phyloP scores from a whole-genome alignment of 805 yeast genomes.

The Debaryomyces tyrocola region DNA sequence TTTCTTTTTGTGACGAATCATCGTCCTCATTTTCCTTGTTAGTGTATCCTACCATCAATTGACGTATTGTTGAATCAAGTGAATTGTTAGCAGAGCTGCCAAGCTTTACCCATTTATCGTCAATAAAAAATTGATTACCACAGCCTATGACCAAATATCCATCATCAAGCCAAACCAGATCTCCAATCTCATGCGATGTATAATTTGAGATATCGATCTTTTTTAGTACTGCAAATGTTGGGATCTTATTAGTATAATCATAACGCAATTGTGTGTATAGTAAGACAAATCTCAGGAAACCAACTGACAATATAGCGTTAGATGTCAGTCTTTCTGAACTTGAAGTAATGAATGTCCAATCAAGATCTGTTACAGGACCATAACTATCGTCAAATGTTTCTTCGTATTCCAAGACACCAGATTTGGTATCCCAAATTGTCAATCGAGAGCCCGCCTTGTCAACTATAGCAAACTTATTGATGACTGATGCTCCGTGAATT shows the following conservation, averaged over 20 bases:
- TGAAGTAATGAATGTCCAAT: slow-evolving; percentile 71
- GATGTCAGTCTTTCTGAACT: slow-evolving; percentile 11
- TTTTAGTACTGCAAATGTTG: slow-evolving; percentile 76
- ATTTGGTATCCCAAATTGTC: slow-evolving; percentile 76
- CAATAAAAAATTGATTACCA: slow-evolving; percentile 86
- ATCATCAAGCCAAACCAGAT: slow-evolving; percentile 79
- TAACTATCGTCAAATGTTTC: slow-evolving; percentile 35
- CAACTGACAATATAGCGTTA: slow-evolving; percentile 73
- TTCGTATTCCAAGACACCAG: slow-evolving; percentile 65
- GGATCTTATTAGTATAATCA: slow-evolving; percentile 80
- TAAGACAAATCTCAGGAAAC: slow-evolving; percentile 62
- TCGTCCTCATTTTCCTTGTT: slow-evolving; percentile 1
- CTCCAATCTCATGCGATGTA: slow-evolving; percentile 84
- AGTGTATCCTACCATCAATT: slow-evolving; percentile 34
- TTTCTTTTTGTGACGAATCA: slow-evolving; percentile 29
- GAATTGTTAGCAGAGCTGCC: slow-evolving; percentile 24
- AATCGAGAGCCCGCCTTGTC: slow-evolving; percentile 51
- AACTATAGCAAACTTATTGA: slow-evolving; percentile 74
- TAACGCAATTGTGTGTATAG: slow-evolving; percentile 81
- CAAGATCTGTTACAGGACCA: slow-evolving; percentile 63
- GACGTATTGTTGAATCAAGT: slow-evolving; percentile 54
- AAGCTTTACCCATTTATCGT: slow-evolving; percentile 57
- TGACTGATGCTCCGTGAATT: slow-evolving; percentile 68
- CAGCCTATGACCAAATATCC: slow-evolving; percentile 81
- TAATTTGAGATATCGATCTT: slow-evolving; percentile 66